Evolutionary conservation across 331 rosid species (phyloP), one percentile per base, ranked within the genome.

Genomic region (Malus hybrid): DNA sequence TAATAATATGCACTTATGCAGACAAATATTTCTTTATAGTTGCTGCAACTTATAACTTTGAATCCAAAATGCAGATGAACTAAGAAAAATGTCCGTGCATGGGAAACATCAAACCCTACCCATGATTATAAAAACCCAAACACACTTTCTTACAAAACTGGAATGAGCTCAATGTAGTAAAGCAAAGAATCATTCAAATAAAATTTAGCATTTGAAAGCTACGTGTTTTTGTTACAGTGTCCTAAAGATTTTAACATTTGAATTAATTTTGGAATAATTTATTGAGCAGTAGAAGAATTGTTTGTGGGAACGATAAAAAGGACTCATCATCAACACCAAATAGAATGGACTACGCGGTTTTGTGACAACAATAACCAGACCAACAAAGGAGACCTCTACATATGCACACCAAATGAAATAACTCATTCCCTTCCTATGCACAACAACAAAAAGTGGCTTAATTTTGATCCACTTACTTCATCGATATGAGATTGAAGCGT

Each of bases 391-490:
- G 58, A 58, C 33, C 32, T 56, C 53, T 20, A 56, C 18, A 56
- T 55, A 13, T n/a, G 24, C 24, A 24, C 24, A 24, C 24, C 24
- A 24, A 24, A 24, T 24, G 14, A 20, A 57, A 20, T 6, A 57
- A 56, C 33, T 57, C 53, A 22, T 14, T 34, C 46, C 63, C 16
- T 34, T 57, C 75, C 75, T 24, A 26, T 28, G 61, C 61, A 6
- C 2, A 44, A 26, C 30, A 4, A n/a, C 6, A 3, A 14, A 44
- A 16, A 2, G 6, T 11, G 61, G 10, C 29, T 42, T 73, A 10
- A 30, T 32, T 20, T 18, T 10, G 34, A 78, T 65, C 72, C 57
- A 81, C 96, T 90, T 82, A 95, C 99, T 75, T 85, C 91, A 22
- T 77, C 84, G 10, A 86, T 75, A 50, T 15, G 75, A 3, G 82